Conservation (phyloP, 1,284 basidiomycete genomes). For the Schizophyllum amplum region DNA sequence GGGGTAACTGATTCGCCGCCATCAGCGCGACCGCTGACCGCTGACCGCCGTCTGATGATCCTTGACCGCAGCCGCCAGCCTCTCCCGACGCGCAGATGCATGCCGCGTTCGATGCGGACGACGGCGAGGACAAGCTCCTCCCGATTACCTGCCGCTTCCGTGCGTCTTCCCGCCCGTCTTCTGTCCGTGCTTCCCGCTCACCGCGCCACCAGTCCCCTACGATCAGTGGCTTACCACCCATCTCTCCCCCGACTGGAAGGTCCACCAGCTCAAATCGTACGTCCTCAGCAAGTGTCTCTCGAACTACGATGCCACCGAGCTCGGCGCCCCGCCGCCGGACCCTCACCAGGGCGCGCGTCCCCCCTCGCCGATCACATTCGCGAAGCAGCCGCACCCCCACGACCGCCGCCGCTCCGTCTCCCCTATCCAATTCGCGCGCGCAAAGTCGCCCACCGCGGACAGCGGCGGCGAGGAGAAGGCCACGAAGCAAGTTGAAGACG, state of each 20-base stretch:
- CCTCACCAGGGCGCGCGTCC: conserved; percentile 22
- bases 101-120: neutral
- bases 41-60: neutral
- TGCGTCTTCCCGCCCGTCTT: conserved; percentile 22
- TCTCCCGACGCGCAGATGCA: neutral
- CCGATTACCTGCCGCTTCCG: conserved; percentile 40
- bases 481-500: conserved; percentile 11
- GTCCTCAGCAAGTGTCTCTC: conserved; percentile 47
- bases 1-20: neutral
- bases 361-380: conserved; percentile 37
- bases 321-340: conserved; percentile 14
- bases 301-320: conserved; percentile 12
- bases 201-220: conserved; percentile 40
- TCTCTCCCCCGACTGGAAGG: conserved; percentile 46
- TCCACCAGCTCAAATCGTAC: conserved; percentile 53
- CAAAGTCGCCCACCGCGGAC: conserved; percentile 14
- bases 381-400: conserved; percentile 24
- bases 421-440: conserved; percentile 51
- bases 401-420: conserved; percentile 35
- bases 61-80: neutral
- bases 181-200: neutral
- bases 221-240: conserved; percentile 70
- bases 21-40: neutral
- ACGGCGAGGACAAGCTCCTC: conserved; percentile 20
- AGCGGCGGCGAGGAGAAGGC: conserved; percentile 21